These are phyloP conservation scores for Boletus tylopilopsis DNA, from an alignment of 768 basidiomycete genomes.

Conservation along the genomic window DNA sequence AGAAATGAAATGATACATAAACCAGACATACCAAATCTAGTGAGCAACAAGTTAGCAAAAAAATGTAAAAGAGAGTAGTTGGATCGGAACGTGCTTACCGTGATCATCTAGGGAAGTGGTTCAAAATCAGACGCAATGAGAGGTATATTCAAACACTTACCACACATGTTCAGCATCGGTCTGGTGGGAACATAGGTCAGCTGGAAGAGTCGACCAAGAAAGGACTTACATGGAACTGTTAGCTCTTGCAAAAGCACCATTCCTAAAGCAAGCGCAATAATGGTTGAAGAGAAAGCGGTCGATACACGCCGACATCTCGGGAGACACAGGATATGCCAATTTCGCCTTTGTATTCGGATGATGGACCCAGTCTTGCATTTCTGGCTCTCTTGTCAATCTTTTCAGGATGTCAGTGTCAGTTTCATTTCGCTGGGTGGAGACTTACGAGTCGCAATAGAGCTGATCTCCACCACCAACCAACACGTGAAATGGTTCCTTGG, in stretches of 20 bases:
- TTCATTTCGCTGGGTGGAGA: not conserved
- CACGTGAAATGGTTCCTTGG: constrained; percentile 78
- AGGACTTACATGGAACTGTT: constrained; percentile 80
- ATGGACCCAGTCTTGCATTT: constrained; percentile 82
- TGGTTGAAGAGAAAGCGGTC: constrained; percentile 91
- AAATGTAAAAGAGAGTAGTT: not conserved
- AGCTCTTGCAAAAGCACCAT: constrained; percentile 86
- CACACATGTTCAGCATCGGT: constrained; percentile 86
- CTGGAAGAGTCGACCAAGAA: not conserved
- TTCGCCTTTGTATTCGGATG: constrained; percentile 56
- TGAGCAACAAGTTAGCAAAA: constrained; percentile 12
- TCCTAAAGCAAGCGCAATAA: constrained; percentile 82
- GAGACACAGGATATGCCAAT: constrained; percentile 54
- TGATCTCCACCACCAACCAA: constrained; percentile 95
- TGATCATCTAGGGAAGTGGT: constrained; percentile 60
- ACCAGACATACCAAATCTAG: constrained; percentile 44
- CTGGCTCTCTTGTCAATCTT: constrained; percentile 82
- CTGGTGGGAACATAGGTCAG: constrained; percentile 35
- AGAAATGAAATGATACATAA: not conserved
- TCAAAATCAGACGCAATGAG: not conserved
- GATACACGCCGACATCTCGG: constrained; percentile 70
- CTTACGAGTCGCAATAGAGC: constrained; percentile 79
- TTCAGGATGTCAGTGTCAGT: not conserved
- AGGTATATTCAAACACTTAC: constrained; percentile 35
- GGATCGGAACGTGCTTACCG: constrained; percentile 42